Percentiles rank a stretch among this genome's conserved stretches.
These are phyloP conservation scores for Alternaria solani DNA, from an alignment of 2,329 filamentous ascomycete species.

Conservation along the genomic window DNA sequence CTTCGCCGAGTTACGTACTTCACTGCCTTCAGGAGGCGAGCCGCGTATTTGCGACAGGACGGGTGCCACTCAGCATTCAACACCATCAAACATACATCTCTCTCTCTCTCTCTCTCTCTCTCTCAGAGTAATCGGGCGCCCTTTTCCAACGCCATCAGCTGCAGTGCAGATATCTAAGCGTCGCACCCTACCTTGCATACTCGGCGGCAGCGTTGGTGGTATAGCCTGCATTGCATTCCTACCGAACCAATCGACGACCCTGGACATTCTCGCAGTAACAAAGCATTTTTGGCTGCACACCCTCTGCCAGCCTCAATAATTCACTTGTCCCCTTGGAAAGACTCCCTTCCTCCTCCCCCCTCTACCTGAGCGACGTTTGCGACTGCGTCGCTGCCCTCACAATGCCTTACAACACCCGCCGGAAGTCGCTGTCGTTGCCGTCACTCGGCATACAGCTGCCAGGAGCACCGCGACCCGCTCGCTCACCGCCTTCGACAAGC, in stretches of 20 bases:
- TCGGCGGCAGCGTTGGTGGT: constrained; percentile 38
- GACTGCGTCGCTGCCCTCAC: constrained; percentile 30
- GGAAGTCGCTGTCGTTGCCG: constrained; percentile 92
- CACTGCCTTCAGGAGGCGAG: constrained; percentile 43
- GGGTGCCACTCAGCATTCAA: constrained; percentile 24
- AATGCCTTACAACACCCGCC: constrained; percentile 96
- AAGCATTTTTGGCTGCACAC: constrained; percentile 38
- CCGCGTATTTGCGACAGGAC: constrained; percentile 25
- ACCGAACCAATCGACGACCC: constrained; percentile 45
- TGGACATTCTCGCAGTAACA: constrained; percentile 42
- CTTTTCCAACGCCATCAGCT: constrained; percentile 17
- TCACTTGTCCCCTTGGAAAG: constrained; percentile 18
- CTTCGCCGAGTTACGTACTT: constrained; percentile 38
- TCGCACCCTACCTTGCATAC: constrained; percentile 46
- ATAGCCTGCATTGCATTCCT: constrained; percentile 47
- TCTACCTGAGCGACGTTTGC: constrained; percentile 17
- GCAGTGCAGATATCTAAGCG: constrained; percentile 39
- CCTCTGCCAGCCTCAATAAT: constrained; percentile 40
- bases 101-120: constrained; percentile 14
- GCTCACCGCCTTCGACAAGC: constrained; percentile 64
- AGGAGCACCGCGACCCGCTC: constrained; percentile 58
- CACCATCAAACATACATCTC: constrained; percentile 10
- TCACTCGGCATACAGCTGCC: constrained; percentile 90
- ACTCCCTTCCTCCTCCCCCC: constrained; percentile 8
- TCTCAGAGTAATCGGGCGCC: constrained; percentile 24